These are phyloP conservation scores for Penicillium nordicum DNA, from an alignment of 2,329 filamentous ascomycete genomes.

Conservation along the genomic window DNA sequence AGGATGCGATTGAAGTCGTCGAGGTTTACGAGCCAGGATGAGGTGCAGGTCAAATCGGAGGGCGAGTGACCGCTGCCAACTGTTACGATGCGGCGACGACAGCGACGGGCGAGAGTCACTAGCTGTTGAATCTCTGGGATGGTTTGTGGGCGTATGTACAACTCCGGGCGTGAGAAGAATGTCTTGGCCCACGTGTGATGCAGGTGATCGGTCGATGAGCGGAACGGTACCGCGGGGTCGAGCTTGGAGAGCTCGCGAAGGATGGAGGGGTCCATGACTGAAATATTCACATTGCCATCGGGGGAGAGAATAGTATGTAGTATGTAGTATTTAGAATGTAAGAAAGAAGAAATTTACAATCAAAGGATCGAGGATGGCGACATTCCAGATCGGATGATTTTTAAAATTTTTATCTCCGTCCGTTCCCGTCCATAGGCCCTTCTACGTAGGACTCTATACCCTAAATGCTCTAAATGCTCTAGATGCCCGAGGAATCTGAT, in stretches of 20 bases:
- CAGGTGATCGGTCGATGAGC: conserved; percentile 65
- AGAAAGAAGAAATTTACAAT: conserved; percentile 2
- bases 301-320: neutral
- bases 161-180: conserved; percentile 82
- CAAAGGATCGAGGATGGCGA: conserved; percentile 12
- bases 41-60: conserved; percentile 86
- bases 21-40: conserved; percentile 90
- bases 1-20: conserved; percentile 75
- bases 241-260: conserved; percentile 56
- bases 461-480: neutral
- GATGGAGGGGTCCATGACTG: conserved; percentile 46
- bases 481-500: neutral
- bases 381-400: conserved; percentile 1
- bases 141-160: conserved; percentile 81
- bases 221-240: conserved; percentile 68
- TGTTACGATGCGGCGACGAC: conserved; percentile 75
- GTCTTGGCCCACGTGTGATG: conserved; percentile 96
- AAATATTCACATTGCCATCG: conserved; percentile 1
- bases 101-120: conserved; percentile 74
- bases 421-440: neutral
- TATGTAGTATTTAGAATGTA: neutral
- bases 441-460: neutral
- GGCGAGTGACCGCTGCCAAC: conserved; percentile 93
- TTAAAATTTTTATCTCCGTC: conserved; percentile 1
- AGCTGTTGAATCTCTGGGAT: conserved; percentile 79